Evolutionary conservation across 2,329 filamentous ascomycete species (phyloP).

Genomic region (Harringtonia aguacate): DNA sequence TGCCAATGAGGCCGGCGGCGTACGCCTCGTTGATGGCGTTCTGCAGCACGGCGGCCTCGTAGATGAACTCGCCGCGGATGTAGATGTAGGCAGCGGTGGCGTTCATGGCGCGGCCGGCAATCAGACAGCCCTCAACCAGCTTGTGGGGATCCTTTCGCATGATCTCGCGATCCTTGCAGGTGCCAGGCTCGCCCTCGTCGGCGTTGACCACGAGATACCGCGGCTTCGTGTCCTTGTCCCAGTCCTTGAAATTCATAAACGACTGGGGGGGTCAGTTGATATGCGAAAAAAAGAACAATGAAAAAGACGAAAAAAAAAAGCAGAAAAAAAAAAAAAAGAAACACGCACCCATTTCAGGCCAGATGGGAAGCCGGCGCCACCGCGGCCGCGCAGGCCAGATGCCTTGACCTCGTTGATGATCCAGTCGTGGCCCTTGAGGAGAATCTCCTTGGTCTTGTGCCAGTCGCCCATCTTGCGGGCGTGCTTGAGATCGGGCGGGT

Average conservation of each 20-base stretch:
- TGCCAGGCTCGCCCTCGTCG: slow-evolving; percentile 96
- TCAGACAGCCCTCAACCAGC: slow-evolving; percentile 91
- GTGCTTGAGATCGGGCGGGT: slow-evolving; percentile 81
- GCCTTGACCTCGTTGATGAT: slow-evolving; percentile 97
- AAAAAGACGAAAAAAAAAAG: neutral
- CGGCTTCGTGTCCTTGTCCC: slow-evolving; percentile 95
- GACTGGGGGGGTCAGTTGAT: slow-evolving; percentile 46
- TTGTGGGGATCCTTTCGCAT: slow-evolving; percentile 99
- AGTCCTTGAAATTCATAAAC: slow-evolving; percentile 99
- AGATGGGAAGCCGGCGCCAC: slow-evolving; percentile 95
- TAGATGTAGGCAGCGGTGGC: slow-evolving; percentile 98
- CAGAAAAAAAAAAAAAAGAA: neutral
- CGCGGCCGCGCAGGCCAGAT: slow-evolving; percentile 87
- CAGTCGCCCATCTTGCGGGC: slow-evolving; percentile 97
- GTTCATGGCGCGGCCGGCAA: slow-evolving; percentile 97
- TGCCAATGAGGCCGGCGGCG: slow-evolving; percentile 85
- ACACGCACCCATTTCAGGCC: slow-evolving; percentile 92
- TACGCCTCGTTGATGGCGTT: slow-evolving; percentile 97
- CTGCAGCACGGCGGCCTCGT: slow-evolving; percentile 89
- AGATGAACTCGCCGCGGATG: slow-evolving; percentile 95
- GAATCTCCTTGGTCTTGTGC: slow-evolving; percentile 98
- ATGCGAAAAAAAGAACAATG: too few species aligned
- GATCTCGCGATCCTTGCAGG: slow-evolving; percentile 98
- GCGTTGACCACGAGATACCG: slow-evolving; percentile 97
- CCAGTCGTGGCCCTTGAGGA: slow-evolving; percentile 96